Evolutionary conservation across 73 alveolate genomes (phyloP).

Genomic region (Halteria grandinella): DNA sequence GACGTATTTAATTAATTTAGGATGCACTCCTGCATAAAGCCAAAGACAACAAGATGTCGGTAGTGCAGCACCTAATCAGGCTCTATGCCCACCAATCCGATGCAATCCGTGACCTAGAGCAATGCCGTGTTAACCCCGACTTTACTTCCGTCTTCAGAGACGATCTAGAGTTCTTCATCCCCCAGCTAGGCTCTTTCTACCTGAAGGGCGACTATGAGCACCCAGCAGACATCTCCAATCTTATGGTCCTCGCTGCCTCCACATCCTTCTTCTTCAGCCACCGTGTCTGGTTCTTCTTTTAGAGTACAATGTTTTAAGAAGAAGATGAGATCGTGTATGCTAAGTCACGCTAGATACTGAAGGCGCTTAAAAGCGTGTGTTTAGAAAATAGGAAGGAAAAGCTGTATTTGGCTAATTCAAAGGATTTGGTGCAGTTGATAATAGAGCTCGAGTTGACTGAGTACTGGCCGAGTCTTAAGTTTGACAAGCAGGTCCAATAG

Average conservation of each 20-base stretch:
- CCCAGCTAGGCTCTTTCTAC: conserved; percentile 71
- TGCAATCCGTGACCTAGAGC: conserved; percentile 76
- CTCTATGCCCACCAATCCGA: conserved; percentile 62
- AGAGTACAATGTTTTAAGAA: conserved; percentile 5
- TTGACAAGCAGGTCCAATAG: neutral
- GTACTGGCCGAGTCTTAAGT: conserved; percentile 23
- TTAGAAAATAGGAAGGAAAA: conserved; percentile 25
- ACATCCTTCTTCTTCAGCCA: conserved; percentile 53
- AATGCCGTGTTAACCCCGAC: conserved; percentile 89
- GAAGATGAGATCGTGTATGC: conserved; percentile 16
- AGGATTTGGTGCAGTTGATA: conserved; percentile 32
- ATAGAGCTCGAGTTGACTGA: conserved; percentile 12
- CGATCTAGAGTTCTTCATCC: conserved; percentile 88
- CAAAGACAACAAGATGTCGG: neutral
- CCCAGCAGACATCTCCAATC: conserved; percentile 15
- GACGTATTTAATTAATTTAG: neutral
- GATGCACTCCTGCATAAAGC: neutral
- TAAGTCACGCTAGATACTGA: neutral
- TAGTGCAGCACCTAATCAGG: neutral
- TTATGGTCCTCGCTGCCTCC: conserved; percentile 43
- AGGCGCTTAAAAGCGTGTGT: conserved; percentile 50
- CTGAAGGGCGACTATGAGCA: conserved; percentile 39
- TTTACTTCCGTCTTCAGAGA: conserved; percentile 77
- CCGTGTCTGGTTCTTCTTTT: conserved; percentile 55
- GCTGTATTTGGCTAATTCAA: conserved; percentile 66